Evolutionary conservation across 2,329 filamentous ascomycete species (phyloP).

Genomic region (Aureobasidium sp.): DNA sequence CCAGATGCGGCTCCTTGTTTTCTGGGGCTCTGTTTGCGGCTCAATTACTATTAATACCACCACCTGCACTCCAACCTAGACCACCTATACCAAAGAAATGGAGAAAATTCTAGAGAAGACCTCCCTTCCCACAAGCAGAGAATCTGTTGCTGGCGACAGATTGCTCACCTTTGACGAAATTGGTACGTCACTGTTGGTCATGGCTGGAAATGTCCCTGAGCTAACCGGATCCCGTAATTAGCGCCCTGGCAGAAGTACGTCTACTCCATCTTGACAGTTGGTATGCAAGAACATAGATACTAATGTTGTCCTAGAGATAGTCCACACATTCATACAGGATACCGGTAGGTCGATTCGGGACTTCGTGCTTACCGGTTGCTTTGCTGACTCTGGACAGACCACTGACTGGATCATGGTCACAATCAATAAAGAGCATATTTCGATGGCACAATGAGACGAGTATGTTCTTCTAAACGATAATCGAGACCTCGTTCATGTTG

Average conservation of each 20-base stretch:
- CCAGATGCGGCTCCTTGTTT: background rate
- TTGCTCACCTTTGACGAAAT: slow-evolving; percentile 13
- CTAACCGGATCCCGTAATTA: background rate
- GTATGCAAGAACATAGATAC: background rate
- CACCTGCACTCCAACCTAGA: background rate
- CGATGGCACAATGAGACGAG: slow-evolving; percentile 13
- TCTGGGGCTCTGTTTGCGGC: background rate
- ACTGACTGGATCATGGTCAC: background rate
- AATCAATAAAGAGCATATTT: slow-evolving; percentile 8
- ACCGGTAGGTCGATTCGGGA: background rate
- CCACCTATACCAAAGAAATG: background rate
- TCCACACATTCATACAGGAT: slow-evolving; percentile 9
- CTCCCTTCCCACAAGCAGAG: background rate
- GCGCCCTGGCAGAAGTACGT: slow-evolving; percentile 12
- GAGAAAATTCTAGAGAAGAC: background rate
- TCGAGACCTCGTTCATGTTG: background rate
- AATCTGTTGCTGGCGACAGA: background rate
- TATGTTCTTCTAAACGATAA: background rate
- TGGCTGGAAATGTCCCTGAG: background rate
- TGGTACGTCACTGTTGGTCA: slow-evolving; percentile 7
- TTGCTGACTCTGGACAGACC: background rate
- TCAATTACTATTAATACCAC: slow-evolving; percentile 4
- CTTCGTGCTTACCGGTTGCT: too few species aligned
- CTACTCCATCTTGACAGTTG: background rate
- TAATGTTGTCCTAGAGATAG: slow-evolving; percentile 6